Evolutionary conservation across 2,329 filamentous ascomycete genomes (phyloP), one percentile per base, ranked within the genome.

Genomic region (Curvularia eragrostidis): DNA sequence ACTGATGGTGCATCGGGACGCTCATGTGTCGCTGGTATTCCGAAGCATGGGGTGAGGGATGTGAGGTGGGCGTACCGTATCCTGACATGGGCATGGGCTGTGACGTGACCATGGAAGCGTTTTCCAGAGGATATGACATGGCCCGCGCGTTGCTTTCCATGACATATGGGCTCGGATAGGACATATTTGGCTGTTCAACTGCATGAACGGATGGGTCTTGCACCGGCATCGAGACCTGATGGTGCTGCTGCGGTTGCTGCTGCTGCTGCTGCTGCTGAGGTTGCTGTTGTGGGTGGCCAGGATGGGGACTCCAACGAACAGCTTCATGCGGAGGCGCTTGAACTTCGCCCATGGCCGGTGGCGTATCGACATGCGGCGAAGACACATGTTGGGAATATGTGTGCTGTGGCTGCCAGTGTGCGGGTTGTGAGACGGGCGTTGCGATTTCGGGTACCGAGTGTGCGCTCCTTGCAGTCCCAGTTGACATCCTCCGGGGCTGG

Each of bases 81-180:
- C 74, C 74, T 2, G 70, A 68, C 70, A 76, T 75, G 34, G 73
- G 65, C 72, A 75, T 75, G 36, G 72, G 69, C 60, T 73, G 73
- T 5, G 71, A 75, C 34, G 72, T 73, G 56, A 75, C 75, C 24
- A 77, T 67, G 43, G 73, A 60, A 2, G 72, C 61, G 48, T 70
- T 75, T 56, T 78, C 76, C n/a, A 76, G 56, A 15, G 75, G 75
- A 53, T 77, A 78, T 5, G 75, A 76, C 68, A 78, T 74, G 46
- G 76, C 69, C 54, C 76, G 70, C 21, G 72, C 61, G 53, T 73
- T 78, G 54, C 69, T 69, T 52, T 78, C 76, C 64, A 78, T 61
- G 15, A 71, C 66, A 57, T 78, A 78, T 9, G 74, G 67, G 53
- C 69, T 76, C 12, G 74, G 70, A 36, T 76, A 77, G 4, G 72